A percentile compares a stretch with the other conserved stretches of the same genome.
phyloP scores from a whole-genome alignment of 108 stramenopile species.

The Cyclotella baltica region DNA sequence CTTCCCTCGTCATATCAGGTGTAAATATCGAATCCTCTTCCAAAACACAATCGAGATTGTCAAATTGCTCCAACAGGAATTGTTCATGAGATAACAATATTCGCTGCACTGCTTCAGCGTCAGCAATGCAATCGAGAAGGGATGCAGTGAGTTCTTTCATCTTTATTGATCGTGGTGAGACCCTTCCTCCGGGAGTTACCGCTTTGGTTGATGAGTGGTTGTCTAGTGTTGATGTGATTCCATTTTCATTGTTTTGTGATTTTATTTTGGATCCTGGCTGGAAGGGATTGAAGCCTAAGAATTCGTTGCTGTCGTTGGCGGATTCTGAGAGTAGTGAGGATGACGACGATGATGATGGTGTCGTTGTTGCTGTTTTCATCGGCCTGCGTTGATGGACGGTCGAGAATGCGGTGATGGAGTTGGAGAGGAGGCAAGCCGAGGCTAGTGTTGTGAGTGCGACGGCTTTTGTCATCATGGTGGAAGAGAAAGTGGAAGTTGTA shows the following conservation, averaged over 20 bases:
- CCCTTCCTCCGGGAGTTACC: conserved; percentile 43
- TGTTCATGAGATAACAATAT: conserved; percentile 41
- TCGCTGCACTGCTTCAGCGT: conserved; percentile 25
- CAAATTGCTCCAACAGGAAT: conserved; percentile 49
- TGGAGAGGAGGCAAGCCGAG: too few relatives aligned
- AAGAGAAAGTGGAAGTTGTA: too few relatives aligned
- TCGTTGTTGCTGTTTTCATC: too few relatives aligned
- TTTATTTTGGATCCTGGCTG: conserved; percentile 43
- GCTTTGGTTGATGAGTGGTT: conserved; percentile 7
- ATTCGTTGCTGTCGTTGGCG: conserved; percentile 25
- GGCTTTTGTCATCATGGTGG: too few relatives aligned
- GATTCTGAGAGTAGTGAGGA: too few relatives aligned
- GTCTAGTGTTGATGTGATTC: too few relatives aligned
- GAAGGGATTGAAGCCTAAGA: conserved; percentile 50
- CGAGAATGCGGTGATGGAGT: too few relatives aligned
- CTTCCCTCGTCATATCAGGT: conserved; percentile 33
- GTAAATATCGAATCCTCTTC: conserved; percentile 43
- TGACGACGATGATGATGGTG: too few relatives aligned
- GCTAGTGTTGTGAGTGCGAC: too few relatives aligned
- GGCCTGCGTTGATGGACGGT: too few relatives aligned
- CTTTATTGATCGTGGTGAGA: conserved; percentile 51
- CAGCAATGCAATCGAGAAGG: conserved; percentile 27
- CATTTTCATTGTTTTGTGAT: conserved; percentile 28
- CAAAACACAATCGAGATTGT: conserved; percentile 45
- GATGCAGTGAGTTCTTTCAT: conserved; percentile 52